phyloP scores from a whole-genome alignment of 2,329 filamentous ascomycete species.

The Venturia pyrina region DNA sequence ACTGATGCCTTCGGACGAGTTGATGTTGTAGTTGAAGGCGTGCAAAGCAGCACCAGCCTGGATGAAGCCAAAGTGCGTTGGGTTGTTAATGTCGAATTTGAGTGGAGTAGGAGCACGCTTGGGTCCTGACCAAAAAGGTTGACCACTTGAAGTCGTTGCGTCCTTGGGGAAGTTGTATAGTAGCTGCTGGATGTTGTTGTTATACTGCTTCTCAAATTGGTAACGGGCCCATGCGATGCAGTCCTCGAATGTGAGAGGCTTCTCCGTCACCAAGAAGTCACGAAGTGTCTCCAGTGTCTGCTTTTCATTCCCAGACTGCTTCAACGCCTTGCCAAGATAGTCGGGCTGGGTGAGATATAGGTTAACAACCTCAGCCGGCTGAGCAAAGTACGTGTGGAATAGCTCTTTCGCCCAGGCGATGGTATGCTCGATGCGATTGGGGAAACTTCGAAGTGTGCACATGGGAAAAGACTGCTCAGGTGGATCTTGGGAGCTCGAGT shows the following conservation, averaged over 20 bases:
- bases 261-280: constrained; percentile 83
- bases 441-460: constrained; percentile 95
- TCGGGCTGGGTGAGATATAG: constrained; percentile 85
- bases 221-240: constrained; percentile 92
- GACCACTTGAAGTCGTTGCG: constrained; percentile 74
- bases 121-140: constrained; percentile 94
- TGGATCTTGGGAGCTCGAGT: constrained; percentile 93
- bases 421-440: constrained; percentile 96
- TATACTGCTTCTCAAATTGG: constrained; percentile 93
- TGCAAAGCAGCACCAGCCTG: constrained; percentile 84
- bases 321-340: constrained; percentile 76
- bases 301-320: constrained; percentile 92
- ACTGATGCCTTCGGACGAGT: constrained; percentile 58
- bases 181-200: constrained; percentile 91
- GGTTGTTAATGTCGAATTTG: constrained; percentile 76
- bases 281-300: constrained; percentile 82
- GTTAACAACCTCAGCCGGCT: constrained; percentile 88
- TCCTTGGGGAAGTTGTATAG: constrained; percentile 97
- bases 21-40: constrained; percentile 96
- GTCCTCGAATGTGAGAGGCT: constrained; percentile 86
- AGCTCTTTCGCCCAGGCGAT: constrained; percentile 97
- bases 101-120: constrained; percentile 91
- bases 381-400: constrained; percentile 90
- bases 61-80: constrained; percentile 80
- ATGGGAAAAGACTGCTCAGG: constrained; percentile 98